Percentiles rank a stretch among this genome's conserved stretches.
phyloP scores from a whole-genome alignment of 257 asterid genomes.

The Coffea canephora region DNA sequence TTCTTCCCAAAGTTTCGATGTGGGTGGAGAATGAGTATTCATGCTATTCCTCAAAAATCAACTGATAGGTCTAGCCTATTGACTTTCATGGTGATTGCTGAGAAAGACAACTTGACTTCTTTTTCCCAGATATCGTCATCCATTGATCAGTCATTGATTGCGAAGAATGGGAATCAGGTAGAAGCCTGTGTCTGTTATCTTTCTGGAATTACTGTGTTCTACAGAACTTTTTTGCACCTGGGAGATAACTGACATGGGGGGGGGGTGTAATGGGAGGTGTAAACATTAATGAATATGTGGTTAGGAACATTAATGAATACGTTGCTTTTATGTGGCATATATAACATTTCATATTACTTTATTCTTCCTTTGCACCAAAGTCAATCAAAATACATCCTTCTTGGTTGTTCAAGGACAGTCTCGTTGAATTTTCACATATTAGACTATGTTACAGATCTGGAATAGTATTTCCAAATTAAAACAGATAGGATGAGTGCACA shows the following conservation, averaged over 20 bases:
- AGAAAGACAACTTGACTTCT: slow-evolving; percentile 47
- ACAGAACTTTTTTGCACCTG: background rate
- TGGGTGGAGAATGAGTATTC: slow-evolving; percentile 85
- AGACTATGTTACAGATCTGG: background rate
- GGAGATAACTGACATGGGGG: background rate
- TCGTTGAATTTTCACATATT: background rate
- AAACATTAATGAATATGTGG: background rate
- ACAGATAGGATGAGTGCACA: background rate
- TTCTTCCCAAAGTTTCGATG: slow-evolving; percentile 76
- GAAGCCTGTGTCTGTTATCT: slow-evolving; percentile 8
- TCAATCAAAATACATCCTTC: background rate
- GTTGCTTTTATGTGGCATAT: background rate
- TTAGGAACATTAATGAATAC: background rate
- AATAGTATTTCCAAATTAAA: background rate
- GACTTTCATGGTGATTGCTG: slow-evolving; percentile 81
- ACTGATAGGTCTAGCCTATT: slow-evolving; percentile 48
- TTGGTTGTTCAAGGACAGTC: background rate
- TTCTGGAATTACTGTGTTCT: background rate
- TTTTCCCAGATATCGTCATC: slow-evolving; percentile 52
- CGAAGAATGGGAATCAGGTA: slow-evolving; percentile 65
- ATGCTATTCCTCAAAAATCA: slow-evolving; percentile 55
- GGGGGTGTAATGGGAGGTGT: too few relatives aligned
- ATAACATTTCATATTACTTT: background rate
- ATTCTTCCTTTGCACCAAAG: background rate
- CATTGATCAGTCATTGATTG: slow-evolving; percentile 39